A percentile compares a stretch with the other conserved stretches of the same genome.
phyloP scores from a whole-genome alignment of 441 rosid genomes.

The Aquilaria agallochum region DNA sequence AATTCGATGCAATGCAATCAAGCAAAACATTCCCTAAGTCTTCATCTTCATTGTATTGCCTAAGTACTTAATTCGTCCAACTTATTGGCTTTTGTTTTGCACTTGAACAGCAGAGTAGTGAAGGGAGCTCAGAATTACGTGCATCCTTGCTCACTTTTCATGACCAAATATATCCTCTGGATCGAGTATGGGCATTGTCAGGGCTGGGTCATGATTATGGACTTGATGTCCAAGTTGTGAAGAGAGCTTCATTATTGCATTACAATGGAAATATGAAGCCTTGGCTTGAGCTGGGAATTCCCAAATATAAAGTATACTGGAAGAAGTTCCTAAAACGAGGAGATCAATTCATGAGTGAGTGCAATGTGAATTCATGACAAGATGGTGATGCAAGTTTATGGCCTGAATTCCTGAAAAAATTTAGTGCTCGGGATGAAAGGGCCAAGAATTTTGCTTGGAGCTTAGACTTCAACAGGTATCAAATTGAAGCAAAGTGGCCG shows the following conservation, averaged over 20 bases:
- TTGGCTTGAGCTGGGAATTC: conserved; percentile 95
- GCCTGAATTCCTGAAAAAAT: conserved; percentile 17
- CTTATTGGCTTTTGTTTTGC: conserved; percentile 5
- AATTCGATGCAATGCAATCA: neutral
- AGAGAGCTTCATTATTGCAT: conserved; percentile 70
- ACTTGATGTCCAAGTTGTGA: conserved; percentile 33
- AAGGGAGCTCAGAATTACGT: conserved; percentile 38
- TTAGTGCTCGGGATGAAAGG: conserved; percentile 18
- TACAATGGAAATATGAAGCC: conserved; percentile 97
- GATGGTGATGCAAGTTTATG: conserved; percentile 9
- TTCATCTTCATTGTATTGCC: neutral
- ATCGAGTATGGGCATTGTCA: conserved; percentile 55
- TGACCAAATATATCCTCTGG: conserved; percentile 62
- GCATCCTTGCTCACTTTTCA: conserved; percentile 82
- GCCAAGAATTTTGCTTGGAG: conserved; percentile 24
- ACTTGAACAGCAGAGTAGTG: conserved; percentile 31
- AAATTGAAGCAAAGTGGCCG: conserved; percentile 9
- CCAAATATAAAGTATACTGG: conserved; percentile 73
- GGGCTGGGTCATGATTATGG: conserved; percentile 75
- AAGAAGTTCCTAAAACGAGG: conserved; percentile 64
- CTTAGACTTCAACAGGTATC: conserved; percentile 18
- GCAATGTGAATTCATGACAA: conserved; percentile 74
- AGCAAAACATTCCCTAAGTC: neutral
- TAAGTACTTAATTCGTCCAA: conserved; percentile 8
- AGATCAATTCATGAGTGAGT: conserved; percentile 62